These are phyloP conservation scores for Ustilago vetiveriae DNA, from an alignment of 1,284 basidiomycete species.

Conservation along the genomic window DNA sequence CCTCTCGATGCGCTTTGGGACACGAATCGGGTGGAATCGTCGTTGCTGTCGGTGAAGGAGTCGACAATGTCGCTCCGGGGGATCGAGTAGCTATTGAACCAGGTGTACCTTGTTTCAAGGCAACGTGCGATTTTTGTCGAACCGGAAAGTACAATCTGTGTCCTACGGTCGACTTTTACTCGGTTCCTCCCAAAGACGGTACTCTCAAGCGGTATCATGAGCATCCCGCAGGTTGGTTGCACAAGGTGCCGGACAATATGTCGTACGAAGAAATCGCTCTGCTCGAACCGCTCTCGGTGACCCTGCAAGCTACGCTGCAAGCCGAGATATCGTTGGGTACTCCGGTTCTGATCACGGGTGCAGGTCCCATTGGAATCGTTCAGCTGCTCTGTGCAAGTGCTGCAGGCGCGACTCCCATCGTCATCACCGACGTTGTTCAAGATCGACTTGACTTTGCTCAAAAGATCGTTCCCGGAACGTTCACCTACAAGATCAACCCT, in stretches of 20 bases:
- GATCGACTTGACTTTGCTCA: slow-evolving; percentile 71
- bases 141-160: slow-evolving; percentile 71
- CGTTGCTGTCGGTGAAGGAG: slow-evolving; percentile 59
- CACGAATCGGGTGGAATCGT: slow-evolving; percentile 65
- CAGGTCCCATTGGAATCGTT: slow-evolving; percentile 71
- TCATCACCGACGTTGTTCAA: slow-evolving; percentile 71
- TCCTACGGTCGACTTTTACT: slow-evolving; percentile 64
- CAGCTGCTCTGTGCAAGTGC: slow-evolving; percentile 71
- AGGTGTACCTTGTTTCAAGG: slow-evolving; percentile 70
- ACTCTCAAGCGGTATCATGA: slow-evolving; percentile 69
- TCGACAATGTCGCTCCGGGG: slow-evolving; percentile 55
- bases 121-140: slow-evolving; percentile 70
- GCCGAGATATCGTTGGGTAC: slow-evolving; percentile 69
- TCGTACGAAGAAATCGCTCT: slow-evolving; percentile 71
- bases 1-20: slow-evolving; percentile 56
- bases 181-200: slow-evolving; percentile 62
- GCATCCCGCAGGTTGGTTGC: slow-evolving; percentile 72
- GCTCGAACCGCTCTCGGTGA: slow-evolving; percentile 71
- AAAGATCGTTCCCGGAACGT: slow-evolving; percentile 70
- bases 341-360: slow-evolving; percentile 49
- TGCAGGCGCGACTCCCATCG: slow-evolving; percentile 71
- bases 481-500: slow-evolving; percentile 63
- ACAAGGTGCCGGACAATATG: slow-evolving; percentile 69
- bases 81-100: slow-evolving; percentile 65
- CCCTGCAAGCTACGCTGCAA: slow-evolving; percentile 71